Evolutionary conservation across 768 basidiomycete species (phyloP).

Genomic region (Macrolepiota dolichaula): DNA sequence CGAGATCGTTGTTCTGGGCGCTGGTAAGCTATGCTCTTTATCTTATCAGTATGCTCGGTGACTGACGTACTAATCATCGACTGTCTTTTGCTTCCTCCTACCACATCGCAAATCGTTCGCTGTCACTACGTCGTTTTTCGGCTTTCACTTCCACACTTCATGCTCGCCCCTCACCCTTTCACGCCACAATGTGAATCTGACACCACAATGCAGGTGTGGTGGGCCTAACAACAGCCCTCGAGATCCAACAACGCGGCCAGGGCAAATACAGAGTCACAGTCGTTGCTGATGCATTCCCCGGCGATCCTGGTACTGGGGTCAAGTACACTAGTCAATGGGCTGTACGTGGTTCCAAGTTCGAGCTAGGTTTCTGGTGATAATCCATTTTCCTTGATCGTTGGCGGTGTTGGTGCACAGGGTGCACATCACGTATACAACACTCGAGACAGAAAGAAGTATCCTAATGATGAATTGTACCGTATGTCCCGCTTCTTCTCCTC

Average conservation of each 20-base stretch:
- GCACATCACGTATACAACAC: constrained; percentile 73
- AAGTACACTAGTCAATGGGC: constrained; percentile 83
- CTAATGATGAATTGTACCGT: constrained; percentile 10
- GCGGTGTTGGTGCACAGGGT: constrained; percentile 27
- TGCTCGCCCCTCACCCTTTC: too few relatives aligned
- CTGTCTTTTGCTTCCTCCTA: too few relatives aligned
- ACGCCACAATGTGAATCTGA: too few relatives aligned
- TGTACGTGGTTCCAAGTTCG: constrained; percentile 35
- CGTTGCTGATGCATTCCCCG: constrained; percentile 68
- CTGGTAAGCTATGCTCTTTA: constrained; percentile 21
- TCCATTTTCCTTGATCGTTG: background rate
- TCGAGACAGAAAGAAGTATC: constrained; percentile 2
- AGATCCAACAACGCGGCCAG: constrained; percentile 49
- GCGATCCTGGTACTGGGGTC: constrained; percentile 62
- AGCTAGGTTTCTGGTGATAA: background rate
- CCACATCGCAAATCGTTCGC: too few relatives aligned
- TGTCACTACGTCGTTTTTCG: too few relatives aligned
- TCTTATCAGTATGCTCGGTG: background rate
- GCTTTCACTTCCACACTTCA: too few relatives aligned
- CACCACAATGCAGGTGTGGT: constrained; percentile 53
- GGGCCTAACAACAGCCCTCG: constrained; percentile 73
- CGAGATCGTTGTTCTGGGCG: constrained; percentile 35
- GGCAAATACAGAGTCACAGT: constrained; percentile 63
- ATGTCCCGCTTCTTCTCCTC: background rate
- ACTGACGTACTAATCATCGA: too few relatives aligned